These are phyloP conservation scores for Naematelia encephala DNA, from an alignment of 768 basidiomycete genomes.

Conservation along the genomic window DNA sequence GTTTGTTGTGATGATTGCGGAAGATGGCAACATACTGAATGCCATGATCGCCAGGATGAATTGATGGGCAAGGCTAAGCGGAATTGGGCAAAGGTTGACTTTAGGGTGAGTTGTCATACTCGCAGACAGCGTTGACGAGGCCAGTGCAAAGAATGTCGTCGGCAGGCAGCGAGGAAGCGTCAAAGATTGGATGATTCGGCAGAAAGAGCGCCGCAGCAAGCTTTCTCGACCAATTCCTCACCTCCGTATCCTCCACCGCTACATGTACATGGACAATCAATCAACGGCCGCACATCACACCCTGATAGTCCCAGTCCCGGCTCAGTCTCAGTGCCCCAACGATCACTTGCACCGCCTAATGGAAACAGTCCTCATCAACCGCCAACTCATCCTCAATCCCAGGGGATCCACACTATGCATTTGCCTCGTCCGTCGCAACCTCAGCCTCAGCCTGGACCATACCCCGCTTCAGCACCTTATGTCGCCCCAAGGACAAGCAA, in stretches of 20 bases:
- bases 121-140: background rate
- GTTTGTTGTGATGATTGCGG: conserved; percentile 77
- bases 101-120: conserved; percentile 49
- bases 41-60: conserved; percentile 72
- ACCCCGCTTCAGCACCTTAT: background rate
- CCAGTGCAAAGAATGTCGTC: conserved; percentile 41
- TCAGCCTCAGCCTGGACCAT: background rate
- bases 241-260: background rate
- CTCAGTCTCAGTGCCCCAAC: too few species aligned
- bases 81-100: conserved; percentile 83
- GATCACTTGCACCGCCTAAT: too few species aligned
- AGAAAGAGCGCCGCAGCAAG: background rate
- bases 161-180: conserved; percentile 27
- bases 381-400: background rate
- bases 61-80: conserved; percentile 64
- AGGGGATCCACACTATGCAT: background rate
- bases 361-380: too few species aligned
- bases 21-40: conserved; percentile 85
- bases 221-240: too few species aligned
- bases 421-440: background rate
- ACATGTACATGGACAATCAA: too few species aligned
- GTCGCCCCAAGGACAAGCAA: background rate
- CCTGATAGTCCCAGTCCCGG: too few species aligned
- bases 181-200: conserved; percentile 13
- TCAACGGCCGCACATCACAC: too few species aligned